phyloP scores from a whole-genome alignment of 331 rosid genomes.

The Malus hybrid region DNA sequence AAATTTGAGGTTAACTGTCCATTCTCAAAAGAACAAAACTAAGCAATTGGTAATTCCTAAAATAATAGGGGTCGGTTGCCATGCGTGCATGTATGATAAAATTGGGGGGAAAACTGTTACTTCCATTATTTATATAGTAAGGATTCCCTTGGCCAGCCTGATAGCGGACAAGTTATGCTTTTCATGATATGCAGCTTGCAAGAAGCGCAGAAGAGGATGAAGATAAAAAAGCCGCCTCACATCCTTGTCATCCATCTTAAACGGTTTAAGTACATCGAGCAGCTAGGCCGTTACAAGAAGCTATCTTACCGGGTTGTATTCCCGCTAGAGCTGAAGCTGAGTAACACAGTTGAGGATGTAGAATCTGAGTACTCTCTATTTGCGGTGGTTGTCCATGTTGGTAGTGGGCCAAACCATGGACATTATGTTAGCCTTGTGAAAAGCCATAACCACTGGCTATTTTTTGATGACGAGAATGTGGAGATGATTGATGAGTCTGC shows the following conservation, averaged over 20 bases:
- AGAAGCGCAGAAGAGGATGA: slow-evolving; percentile 99
- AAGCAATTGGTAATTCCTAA: background rate
- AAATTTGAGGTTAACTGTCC: no score
- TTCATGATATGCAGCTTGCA: slow-evolving; percentile 68
- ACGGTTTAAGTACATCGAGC: slow-evolving; percentile 97
- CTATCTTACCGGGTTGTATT: slow-evolving; percentile 91
- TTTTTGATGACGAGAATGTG: slow-evolving; percentile 94
- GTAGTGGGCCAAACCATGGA: slow-evolving; percentile 98
- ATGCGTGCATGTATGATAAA: background rate
- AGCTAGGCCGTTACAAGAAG: slow-evolving; percentile 93
- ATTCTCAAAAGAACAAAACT: no score
- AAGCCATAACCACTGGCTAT: slow-evolving; percentile 98
- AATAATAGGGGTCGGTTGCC: background rate
- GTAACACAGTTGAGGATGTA: slow-evolving; percentile 83
- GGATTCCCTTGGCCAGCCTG: background rate
- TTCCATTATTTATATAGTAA: background rate
- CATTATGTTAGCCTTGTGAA: slow-evolving; percentile 98
- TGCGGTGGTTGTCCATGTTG: slow-evolving; percentile 97
- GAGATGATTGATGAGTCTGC: slow-evolving; percentile 98
- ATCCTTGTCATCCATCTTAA: slow-evolving; percentile 92
- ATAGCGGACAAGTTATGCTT: slow-evolving; percentile 10
- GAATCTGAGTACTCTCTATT: slow-evolving; percentile 87
- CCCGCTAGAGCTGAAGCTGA: slow-evolving; percentile 91
- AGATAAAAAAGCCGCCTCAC: slow-evolving; percentile 94
- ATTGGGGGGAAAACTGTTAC: background rate